These are phyloP conservation scores for Diaporthe sp. DNA, from an alignment of 2,329 filamentous ascomycete species.

Conservation along the genomic window DNA sequence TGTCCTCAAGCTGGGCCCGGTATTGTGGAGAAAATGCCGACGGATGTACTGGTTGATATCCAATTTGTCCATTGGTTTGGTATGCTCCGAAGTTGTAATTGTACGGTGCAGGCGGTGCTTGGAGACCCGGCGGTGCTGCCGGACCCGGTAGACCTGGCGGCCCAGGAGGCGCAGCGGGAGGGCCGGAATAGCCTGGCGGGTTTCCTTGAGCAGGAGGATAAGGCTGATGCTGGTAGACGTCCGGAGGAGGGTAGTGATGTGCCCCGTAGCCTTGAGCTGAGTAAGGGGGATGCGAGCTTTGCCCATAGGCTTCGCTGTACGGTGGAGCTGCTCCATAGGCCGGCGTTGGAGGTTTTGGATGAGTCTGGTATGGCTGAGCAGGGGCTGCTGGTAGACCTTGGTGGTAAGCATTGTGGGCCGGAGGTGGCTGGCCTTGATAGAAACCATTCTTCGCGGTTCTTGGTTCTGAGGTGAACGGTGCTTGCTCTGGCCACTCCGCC, in stretches of 20 bases:
- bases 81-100: conserved; percentile 43
- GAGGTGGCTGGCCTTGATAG: conserved; percentile 32
- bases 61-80: conserved; percentile 41
- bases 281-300: conserved; percentile 45
- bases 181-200: conserved; percentile 35
- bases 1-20: conserved; percentile 61
- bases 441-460: conserved; percentile 50
- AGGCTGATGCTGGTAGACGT: conserved; percentile 40
- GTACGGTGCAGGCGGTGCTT: conserved; percentile 40
- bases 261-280: conserved; percentile 37
- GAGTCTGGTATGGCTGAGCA: conserved; percentile 41
- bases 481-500: conserved; percentile 81
- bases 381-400: conserved; percentile 34
- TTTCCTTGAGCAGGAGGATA: conserved; percentile 45
- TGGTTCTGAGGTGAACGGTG: conserved; percentile 78
- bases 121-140: conserved; percentile 5
- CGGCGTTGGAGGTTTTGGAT: conserved; percentile 44
- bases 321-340: conserved; percentile 49
- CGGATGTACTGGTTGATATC: conserved; percentile 43
- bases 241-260: conserved; percentile 41
- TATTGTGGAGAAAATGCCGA: conserved; percentile 55
- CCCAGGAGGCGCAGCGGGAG: conserved; percentile 30
- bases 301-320: conserved; percentile 48
- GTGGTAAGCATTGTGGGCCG: conserved; percentile 40
- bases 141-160: background rate